A percentile compares a stretch with the other conserved stretches of the same genome.
These are phyloP conservation scores for Phellopilus nigrolimitatus DNA, from an alignment of 1,284 basidiomycete genomes.

Conservation along the genomic window DNA sequence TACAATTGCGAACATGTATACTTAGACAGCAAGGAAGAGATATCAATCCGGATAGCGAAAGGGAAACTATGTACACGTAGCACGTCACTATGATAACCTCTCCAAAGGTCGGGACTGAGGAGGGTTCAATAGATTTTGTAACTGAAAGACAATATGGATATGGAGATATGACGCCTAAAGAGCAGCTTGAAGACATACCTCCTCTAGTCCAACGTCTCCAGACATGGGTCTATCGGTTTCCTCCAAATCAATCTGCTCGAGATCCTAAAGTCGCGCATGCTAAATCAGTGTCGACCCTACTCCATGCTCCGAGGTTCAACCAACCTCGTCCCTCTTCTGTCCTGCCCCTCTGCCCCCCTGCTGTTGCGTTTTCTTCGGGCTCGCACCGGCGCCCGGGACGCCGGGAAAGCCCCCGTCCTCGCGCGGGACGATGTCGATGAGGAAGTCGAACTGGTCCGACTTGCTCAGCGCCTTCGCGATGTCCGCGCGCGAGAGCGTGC, in stretches of 20 bases:
- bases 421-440: conserved; percentile 88
- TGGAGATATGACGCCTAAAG: neutral
- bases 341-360: neutral
- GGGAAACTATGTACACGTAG: too few species aligned
- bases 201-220: neutral
- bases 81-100: neutral
- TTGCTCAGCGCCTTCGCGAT: conserved; percentile 87
- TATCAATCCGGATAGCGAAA: too few species aligned
- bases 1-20: too few species aligned
- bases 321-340: neutral
- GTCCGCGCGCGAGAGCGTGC: conserved; percentile 86
- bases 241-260: neutral
- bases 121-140: neutral
- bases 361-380: neutral
- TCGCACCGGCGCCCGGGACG: too few species aligned
- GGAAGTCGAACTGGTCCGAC: conserved; percentile 90
- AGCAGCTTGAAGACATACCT: neutral
- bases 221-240: neutral
- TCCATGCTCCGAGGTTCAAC: neutral
- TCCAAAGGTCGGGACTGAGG: neutral
- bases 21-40: too few species aligned
- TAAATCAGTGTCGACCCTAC: too few species aligned
- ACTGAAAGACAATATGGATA: neutral
- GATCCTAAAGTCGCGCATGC: neutral
- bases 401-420: conserved; percentile 51